phyloP scores from a whole-genome alignment of 257 asterid genomes.

The Nicotiana sylvestris region DNA sequence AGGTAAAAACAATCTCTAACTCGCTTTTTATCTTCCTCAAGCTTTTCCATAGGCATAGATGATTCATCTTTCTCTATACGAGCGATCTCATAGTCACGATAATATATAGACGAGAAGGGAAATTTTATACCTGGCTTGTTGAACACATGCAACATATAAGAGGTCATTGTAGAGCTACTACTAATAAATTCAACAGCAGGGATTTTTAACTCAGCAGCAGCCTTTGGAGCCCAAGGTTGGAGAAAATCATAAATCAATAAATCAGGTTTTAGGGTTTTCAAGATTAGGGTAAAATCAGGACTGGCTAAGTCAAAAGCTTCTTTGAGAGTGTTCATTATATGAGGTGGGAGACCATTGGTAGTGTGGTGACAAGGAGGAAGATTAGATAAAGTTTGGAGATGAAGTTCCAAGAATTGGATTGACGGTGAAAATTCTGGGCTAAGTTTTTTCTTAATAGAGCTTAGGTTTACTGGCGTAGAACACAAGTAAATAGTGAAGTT shows the following conservation, averaged over 20 bases:
- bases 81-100: constrained; percentile 2
- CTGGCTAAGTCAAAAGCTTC: not conserved
- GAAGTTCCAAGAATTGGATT: not conserved
- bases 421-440: not conserved
- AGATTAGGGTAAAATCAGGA: not conserved
- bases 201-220: not conserved
- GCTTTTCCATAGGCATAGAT: not conserved
- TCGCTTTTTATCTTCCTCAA: not conserved
- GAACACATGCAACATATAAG: constrained; percentile 2
- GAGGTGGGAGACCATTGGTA: not conserved
- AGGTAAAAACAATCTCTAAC: constrained; percentile 4
- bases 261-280: not conserved
- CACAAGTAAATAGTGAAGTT: not conserved
- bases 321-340: not conserved
- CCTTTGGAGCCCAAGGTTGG: not conserved
- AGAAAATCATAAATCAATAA: not conserved
- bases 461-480: not conserved
- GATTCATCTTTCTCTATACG: constrained; percentile 3
- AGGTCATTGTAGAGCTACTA: not conserved
- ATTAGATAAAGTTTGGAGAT: not conserved
- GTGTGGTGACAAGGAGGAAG: constrained; percentile 9
- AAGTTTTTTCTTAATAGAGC: not conserved
- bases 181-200: constrained; percentile 8
- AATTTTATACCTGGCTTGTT: not conserved
- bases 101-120: constrained; percentile 1